Evolutionary conservation across 164 flowering plant species (phyloP), one percentile per base, ranked within the genome.

Genomic region (Annona squamosa): DNA sequence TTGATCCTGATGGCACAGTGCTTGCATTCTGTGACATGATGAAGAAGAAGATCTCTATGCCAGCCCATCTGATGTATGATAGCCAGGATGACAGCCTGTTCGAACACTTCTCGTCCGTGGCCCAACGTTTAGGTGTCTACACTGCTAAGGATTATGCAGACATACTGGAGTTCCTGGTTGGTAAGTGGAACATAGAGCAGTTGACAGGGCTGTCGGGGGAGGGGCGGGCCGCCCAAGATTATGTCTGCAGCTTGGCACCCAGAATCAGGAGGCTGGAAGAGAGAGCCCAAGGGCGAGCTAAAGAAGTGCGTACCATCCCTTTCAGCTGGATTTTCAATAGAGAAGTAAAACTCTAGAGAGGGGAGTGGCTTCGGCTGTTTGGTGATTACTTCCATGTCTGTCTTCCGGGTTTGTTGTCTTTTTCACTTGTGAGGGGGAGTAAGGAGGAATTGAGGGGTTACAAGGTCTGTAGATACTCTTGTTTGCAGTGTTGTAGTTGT

Each of bases 321-420:
- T 87, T 90, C 83, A 88, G 94, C 74, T 88, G 94, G 94, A 86
- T 90, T 47, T 84, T 77, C 26, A 83, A 84, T 46, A 79, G 86
- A 75, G 76, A 90, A 75, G 89, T 87, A 73, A 65, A 70, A 75
- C 86, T 87, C 61, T 89, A 71, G 46, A 2, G 26, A 68, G 73
- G 73, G 69, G 65, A 77, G 76, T 70, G 69, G 18, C 63, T 44
- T 16, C n/a, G n/a, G 68, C 63, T 9, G n/a, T 63, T 12, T 19
- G 13, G 13, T 45, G 5, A 46, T n/a, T 2, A 46, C 2, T 42
- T 10, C 43, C 13, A 52, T 5, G 59, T 52, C 59, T 52, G 13
- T 52, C 59, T 52, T 26, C 37, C 37, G 37, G 37, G 37, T 26
- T 26, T 17, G 63, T 18, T 1, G 5, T 61, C 6, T 62, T 3